These are phyloP conservation scores for Anthracocystis walkeri DNA, from an alignment of 1,284 basidiomycete species.

Conservation along the genomic window DNA sequence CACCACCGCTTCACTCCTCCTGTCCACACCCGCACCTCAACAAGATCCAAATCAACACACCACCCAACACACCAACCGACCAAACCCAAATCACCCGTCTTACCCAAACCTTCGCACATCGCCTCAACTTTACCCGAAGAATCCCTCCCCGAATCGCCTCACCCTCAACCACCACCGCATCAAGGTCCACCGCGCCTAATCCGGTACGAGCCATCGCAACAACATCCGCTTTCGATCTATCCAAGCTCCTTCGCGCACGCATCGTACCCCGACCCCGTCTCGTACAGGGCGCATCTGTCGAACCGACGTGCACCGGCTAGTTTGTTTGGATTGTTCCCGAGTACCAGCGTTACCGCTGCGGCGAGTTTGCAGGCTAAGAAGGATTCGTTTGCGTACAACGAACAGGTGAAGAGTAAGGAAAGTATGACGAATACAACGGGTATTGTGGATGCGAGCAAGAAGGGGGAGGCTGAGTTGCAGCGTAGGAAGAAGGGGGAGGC, in stretches of 20 bases:
- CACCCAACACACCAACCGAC: constrained; percentile 26
- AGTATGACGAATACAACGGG: constrained; percentile 20
- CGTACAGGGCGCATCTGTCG: constrained; percentile 45
- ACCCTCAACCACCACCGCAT: constrained; percentile 39
- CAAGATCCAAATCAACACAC: constrained; percentile 34
- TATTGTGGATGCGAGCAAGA: constrained; percentile 32
- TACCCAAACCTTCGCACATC: constrained; percentile 46
- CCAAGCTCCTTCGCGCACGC: constrained; percentile 42
- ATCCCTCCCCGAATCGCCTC: constrained; percentile 7
- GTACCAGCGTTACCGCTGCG: constrained; percentile 44
- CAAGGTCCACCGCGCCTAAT: constrained; percentile 49
- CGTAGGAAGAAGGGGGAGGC: constrained; percentile 23
- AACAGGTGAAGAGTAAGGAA: not conserved
- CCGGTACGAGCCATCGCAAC: constrained; percentile 31
- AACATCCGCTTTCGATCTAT: constrained; percentile 29
- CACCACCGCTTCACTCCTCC: not conserved
- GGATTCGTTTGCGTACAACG: constrained; percentile 30
- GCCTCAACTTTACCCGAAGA: constrained; percentile 39
- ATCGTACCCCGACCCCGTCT: constrained; percentile 36
- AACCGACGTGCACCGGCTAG: constrained; percentile 47
- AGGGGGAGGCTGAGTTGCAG: constrained; percentile 22
- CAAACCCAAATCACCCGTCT: constrained; percentile 39
- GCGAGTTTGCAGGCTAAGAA: constrained; percentile 23
- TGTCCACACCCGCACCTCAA: not conserved
- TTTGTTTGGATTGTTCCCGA: constrained; percentile 42